A percentile compares a stretch with the other conserved stretches of the same genome.
Conservation (phyloP, 2,329 filamentous ascomycete genomes). For the Trichoderma sp. region DNA sequence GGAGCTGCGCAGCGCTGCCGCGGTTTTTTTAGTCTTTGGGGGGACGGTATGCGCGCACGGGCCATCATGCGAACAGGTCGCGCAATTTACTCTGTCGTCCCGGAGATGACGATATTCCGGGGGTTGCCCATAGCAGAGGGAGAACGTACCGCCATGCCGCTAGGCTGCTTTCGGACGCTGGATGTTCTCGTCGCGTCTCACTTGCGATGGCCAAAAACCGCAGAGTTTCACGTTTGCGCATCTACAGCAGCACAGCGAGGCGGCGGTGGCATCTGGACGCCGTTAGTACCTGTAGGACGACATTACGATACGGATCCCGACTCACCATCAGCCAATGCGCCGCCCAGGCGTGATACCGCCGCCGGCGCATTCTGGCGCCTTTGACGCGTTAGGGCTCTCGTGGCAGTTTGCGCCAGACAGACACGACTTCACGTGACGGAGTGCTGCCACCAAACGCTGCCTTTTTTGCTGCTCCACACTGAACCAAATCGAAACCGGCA, state of each 20-base stretch:
- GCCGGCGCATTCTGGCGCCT: neutral
- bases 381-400: constrained; percentile 21
- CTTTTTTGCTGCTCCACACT: constrained; percentile 11
- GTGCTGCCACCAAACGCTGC: neutral
- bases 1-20: constrained; percentile 17
- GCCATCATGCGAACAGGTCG: constrained; percentile 31
- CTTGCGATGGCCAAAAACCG: constrained; percentile 9
- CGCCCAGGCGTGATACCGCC: neutral
- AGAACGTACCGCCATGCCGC: constrained; percentile 6
- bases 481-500: constrained; percentile 2
- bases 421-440: constrained; percentile 28
- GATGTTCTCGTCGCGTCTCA: constrained; percentile 31
- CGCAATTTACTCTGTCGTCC: constrained; percentile 38
- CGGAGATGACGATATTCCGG: constrained; percentile 40
- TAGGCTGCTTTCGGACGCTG: constrained; percentile 25
- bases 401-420: constrained; percentile 16
- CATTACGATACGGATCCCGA: neutral
- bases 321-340: neutral
- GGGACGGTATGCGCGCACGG: constrained; percentile 35
- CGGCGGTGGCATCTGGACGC: neutral
- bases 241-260: constrained; percentile 4
- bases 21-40: constrained; percentile 16
- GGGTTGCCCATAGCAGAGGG: constrained; percentile 21
- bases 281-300: neutral
- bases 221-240: constrained; percentile 19